Evolutionary conservation across 345 rosid species (phyloP).

Genomic region (Gossypium stocksii): DNA sequence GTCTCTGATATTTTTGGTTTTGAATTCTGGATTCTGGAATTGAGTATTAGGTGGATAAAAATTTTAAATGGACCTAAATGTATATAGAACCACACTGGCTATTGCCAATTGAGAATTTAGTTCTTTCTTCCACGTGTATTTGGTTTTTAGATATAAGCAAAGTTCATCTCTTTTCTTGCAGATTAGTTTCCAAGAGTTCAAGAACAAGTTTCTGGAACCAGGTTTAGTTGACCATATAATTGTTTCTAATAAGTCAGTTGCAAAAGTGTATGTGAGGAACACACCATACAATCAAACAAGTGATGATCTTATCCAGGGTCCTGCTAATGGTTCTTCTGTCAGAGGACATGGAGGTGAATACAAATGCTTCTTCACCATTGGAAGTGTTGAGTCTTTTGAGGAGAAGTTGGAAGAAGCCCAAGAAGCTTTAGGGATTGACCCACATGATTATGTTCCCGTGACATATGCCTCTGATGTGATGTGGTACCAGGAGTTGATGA

Average conservation of each 20-base stretch:
- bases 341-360: slow-evolving; percentile 56
- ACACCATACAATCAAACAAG: slow-evolving; percentile 39
- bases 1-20: not conserved
- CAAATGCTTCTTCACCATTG: slow-evolving; percentile 78
- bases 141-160: not conserved
- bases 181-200: slow-evolving; percentile 98
- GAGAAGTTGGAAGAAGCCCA: slow-evolving; percentile 96
- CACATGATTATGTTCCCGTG: slow-evolving; percentile 76
- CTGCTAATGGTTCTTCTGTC: slow-evolving; percentile 29
- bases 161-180: slow-evolving; percentile 27
- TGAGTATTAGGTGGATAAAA: not conserved
- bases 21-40: not conserved
- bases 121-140: not conserved
- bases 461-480: slow-evolving; percentile 66
- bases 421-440: slow-evolving; percentile 66
- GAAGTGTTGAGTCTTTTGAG: slow-evolving; percentile 88
- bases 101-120: not conserved
- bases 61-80: not conserved
- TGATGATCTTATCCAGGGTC: slow-evolving; percentile 41
- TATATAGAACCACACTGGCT: not conserved
- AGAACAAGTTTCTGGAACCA: slow-evolving; percentile 88
- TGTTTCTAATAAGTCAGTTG: slow-evolving; percentile 84
- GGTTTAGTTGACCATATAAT: slow-evolving; percentile 91
- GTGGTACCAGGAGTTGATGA: slow-evolving; percentile 79
- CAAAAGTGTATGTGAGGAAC: slow-evolving; percentile 75